Conservation (phyloP, 2,329 filamentous ascomycete species). For the Venturia effusa region DNA sequence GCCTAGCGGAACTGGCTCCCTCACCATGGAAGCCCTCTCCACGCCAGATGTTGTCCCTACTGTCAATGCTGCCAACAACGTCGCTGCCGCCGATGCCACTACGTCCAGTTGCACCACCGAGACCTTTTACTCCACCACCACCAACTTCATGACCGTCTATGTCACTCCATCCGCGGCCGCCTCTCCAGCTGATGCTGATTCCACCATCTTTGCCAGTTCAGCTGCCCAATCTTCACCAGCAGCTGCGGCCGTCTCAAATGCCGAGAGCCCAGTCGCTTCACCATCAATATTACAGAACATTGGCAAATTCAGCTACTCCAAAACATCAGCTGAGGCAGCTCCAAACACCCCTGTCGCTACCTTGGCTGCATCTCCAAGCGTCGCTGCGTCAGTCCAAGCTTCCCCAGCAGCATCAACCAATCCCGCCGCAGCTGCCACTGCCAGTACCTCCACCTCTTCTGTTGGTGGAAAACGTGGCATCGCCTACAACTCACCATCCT, state of each 20-base stretch:
- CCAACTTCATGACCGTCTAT: not conserved
- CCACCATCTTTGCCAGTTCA: not conserved
- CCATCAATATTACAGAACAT: not conserved
- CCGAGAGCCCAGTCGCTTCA: not conserved
- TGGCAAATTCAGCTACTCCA: not conserved
- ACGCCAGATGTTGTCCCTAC: not conserved
- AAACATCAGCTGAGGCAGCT: not conserved
- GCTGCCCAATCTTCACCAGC: not conserved
- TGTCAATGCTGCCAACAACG: not conserved
- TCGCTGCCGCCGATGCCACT: not conserved
- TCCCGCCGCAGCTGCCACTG: not conserved
- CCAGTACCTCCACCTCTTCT: conserved; percentile 7
- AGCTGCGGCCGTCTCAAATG: not conserved
- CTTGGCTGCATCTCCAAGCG: conserved; percentile 1
- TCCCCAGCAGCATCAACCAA: not conserved
- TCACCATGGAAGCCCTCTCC: not conserved
- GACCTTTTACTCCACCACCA: not conserved
- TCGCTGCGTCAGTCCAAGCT: not conserved
- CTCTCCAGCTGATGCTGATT: not conserved
- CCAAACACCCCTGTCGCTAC: not conserved
- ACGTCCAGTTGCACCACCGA: not conserved
- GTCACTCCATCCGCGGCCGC: not conserved
- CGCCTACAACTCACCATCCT: conserved; percentile 50
- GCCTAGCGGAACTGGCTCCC: not conserved
- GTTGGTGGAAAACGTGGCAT: conserved; percentile 49